phyloP scores from a whole-genome alignment of 2,329 filamentous ascomycete species.

The Alternaria brassicae region DNA sequence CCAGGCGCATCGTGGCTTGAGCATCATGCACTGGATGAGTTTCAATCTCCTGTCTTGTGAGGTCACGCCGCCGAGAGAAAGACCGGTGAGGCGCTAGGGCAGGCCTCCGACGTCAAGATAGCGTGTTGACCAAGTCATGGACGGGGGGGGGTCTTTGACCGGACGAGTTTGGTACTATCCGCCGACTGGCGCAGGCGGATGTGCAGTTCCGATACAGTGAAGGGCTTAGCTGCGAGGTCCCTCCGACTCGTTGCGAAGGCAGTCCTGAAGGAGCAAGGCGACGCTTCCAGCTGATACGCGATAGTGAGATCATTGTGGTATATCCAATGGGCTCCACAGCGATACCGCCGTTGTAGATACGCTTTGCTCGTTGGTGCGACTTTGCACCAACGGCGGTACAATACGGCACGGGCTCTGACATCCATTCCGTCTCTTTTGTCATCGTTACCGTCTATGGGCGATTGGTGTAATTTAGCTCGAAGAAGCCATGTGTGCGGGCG shows the following conservation, averaged over 20 bases:
- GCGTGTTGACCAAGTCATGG: background rate
- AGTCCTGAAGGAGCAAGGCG: background rate
- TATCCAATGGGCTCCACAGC: background rate
- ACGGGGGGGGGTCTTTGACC: conserved; percentile 3
- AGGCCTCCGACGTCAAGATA: conserved; percentile 14
- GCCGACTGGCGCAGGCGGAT: conserved; percentile 9
- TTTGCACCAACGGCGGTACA: background rate
- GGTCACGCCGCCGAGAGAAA: conserved; percentile 11
- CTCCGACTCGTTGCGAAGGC: conserved; percentile 9
- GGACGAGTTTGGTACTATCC: conserved; percentile 8
- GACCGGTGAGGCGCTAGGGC: conserved; percentile 11
- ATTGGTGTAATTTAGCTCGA: background rate
- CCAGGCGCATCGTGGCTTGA: conserved; percentile 17
- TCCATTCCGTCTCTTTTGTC: background rate
- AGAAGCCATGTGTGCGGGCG: background rate
- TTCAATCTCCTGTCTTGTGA: conserved; percentile 23
- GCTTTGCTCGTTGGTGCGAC: background rate
- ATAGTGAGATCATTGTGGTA: background rate
- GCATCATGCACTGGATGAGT: conserved; percentile 20
- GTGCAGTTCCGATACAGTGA: conserved; percentile 8
- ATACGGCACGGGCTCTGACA: background rate
- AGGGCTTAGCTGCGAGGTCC: conserved; percentile 5
- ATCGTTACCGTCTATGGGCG: background rate
- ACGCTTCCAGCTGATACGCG: background rate
- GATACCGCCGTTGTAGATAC: background rate